Evolutionary conservation across 1,139 yeast species (phyloP), one percentile per base, ranked within the genome.

Genomic region (Debaryomyces nepalensis): DNA sequence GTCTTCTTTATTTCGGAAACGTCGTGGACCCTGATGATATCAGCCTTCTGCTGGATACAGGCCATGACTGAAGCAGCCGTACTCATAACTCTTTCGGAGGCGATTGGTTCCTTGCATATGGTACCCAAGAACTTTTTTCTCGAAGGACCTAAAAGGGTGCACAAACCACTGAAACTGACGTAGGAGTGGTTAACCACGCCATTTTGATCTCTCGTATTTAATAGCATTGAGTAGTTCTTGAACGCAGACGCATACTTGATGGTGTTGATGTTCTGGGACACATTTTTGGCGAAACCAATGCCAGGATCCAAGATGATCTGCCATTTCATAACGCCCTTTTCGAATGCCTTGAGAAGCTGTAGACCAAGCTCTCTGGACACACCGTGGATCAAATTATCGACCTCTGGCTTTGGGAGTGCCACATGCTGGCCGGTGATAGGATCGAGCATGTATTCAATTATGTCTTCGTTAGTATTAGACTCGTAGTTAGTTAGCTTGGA

Each of bases 221-320:
- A 46, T 12, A 61, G 53, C 11, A 65, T 54, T 0, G 81, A 65
- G 52, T 81, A 84, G 27, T 69, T 63, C 57, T 82, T 82, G 55
- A 86, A 61, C n/a, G 64, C 50, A 4, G 82, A 73, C 3, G 86
- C 74, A 43, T 82, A 71, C 45, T 81, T 77, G 21, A 93, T 71
- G 1, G 90, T 54, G 9, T 76, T 73, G 33, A 91, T 54, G 59
- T 91, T 93, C 55, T 91, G 97, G 7, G 62, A 52, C 33, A 76
- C 55, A 41, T 74, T 75, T 60, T 93, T 93, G 15, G 98, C 97
- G 66, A 93, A 93, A 1, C 99, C 99, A 40, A 93, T 66, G 1
- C 99, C 99, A 0, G 99, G 99, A 61, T 93, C 99, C 9, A 90
- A 59, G 12, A 95, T 82, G 2, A 93, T 68, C 63, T 93, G 98